These are phyloP conservation scores for Posidonia oceanica DNA, from an alignment of 116 monocot species.

Conservation along the genomic window DNA sequence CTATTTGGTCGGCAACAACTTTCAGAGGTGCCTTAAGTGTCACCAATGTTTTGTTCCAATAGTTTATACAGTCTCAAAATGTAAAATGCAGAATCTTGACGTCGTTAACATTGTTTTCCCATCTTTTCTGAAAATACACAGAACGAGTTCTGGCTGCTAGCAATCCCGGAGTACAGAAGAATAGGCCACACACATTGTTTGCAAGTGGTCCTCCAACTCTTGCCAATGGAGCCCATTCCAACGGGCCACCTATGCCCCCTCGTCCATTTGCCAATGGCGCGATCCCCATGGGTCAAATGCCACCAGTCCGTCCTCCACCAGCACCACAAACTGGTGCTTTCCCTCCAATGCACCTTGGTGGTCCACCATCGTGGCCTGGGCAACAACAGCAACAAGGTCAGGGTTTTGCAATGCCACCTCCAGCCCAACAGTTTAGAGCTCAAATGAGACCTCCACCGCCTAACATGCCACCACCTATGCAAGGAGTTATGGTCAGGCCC, in stretches of 20 bases:
- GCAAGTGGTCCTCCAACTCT: slow-evolving; percentile 76
- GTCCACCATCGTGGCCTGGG: slow-evolving; percentile 44
- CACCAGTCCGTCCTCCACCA: slow-evolving; percentile 38
- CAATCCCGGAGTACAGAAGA: slow-evolving; percentile 63
- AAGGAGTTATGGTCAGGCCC: slow-evolving; percentile 15
- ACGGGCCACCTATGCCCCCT: slow-evolving; percentile 23
- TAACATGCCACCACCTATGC: slow-evolving; percentile 30
- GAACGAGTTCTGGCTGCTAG: slow-evolving; percentile 86
- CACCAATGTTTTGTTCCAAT: background rate
- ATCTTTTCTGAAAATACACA: slow-evolving; percentile 16
- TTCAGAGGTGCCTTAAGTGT: background rate
- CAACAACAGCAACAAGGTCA: slow-evolving; percentile 40
- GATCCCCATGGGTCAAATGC: slow-evolving; percentile 38
- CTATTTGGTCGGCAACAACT: background rate
- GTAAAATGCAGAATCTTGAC: background rate
- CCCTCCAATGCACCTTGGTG: slow-evolving; percentile 52
- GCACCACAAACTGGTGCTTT: slow-evolving; percentile 30
- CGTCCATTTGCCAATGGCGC: slow-evolving; percentile 40
- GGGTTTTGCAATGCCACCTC: slow-evolving; percentile 22
- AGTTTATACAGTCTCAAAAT: too few relatives aligned
- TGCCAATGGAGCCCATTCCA: slow-evolving; percentile 25
- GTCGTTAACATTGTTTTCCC: background rate
- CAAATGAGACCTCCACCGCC: slow-evolving; percentile 15
- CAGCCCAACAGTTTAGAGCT: slow-evolving; percentile 49
- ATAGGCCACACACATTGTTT: slow-evolving; percentile 70